Evolutionary conservation across 2,329 filamentous ascomycete genomes (phyloP), one percentile per base, ranked within the genome.

Genomic region (Trematosphaeria pertusa): DNA sequence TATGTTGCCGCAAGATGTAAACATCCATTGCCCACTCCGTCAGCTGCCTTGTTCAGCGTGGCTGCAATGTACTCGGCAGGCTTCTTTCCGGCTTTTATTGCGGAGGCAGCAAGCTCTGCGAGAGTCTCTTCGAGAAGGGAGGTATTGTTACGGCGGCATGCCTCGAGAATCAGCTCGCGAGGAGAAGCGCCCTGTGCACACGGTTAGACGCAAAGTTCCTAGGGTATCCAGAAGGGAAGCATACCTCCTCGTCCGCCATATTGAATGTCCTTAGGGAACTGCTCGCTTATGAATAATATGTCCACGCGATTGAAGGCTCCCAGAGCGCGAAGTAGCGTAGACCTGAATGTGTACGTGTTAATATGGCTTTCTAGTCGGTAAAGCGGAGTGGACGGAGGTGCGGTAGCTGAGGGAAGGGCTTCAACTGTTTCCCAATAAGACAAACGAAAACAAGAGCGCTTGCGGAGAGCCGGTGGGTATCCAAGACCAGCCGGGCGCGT

Each of bases 61-160:
- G 82, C 72, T 24, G 91, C 86, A 50, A 90, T 84, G 63, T 88
- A 80, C 48, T 84, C 80, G 43, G 79, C 73, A 6, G 77, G 69
- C 43, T 75, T 71, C 54, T 71, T 70, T 12, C 87, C 84, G 48
- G 76, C 74, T 56, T 82, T 82, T 11, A 58, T 50, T 22, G 70
- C 64, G 1, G 61, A 56, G 4, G 62, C 50, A 65, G 83, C 76
- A 56, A 77, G 75, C 32, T 81, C 75, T 58, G 57, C 61, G 40
- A 97, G 80, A 46, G 92, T 82, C 63, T 94, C 87, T 61, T 83
- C 76, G 46, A 97, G 84, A 50, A 97, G 85, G 43, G 93, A 87
- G 59, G 86, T 86, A 75, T 97, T 97, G 81, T 97, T 93, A 67
- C 91, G 85, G 52, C 93, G 90, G 76, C 89, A 96, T 63, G 94